Base-by-base conservation (phyloP, 345 rosid genomes). In the Nephelium lappaceum region DNA sequence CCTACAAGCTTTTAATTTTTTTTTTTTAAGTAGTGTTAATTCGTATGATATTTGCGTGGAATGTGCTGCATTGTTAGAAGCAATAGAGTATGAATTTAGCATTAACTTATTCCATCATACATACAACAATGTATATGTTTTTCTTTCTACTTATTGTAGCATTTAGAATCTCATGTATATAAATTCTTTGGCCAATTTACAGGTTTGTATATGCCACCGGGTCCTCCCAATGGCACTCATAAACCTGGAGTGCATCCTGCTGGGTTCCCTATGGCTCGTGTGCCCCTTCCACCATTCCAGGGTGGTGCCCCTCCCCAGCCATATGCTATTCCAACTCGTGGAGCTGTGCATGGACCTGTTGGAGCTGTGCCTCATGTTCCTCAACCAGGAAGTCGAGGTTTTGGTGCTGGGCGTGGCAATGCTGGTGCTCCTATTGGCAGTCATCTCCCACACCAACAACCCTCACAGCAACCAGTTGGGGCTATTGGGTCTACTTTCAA, bases 311-410 rank as follows among this genome's bases (percentile, higher is more conserved):
- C 94, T 70, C 85, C 98, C 75, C 98, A 94, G 89, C 99, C 98
- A 31, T 97, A 97, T 71, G 91, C 98, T 74, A 97, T 97, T 81
- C 99, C 99, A 38, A 84, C 95, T 66, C 98, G 97, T 81, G 97
- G 94, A 45, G 91, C 90, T 79, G 90, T 89, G 73, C 94, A 87
- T 84, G 98, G 99, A 79, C 98, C 99, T 21, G 95, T 93, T 77
- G 98, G 98, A 73, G 90, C 95, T 81, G 94, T 92, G 81, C 93
- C 97, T 79, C 97, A 93, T 76, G 96, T 79, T 69, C 94, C 97
- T 85, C 91, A 87, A 75, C 96, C 96, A 45, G 97, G 96, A 83
- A 85, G 87, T 85, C 91, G 90, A 5, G 97, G 97, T 83, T 93
- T 95, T 84, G 96, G 97, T 14, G 86, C 94, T 82, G 99, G 98